A percentile compares a stretch with the other conserved stretches of the same genome.
These are phyloP conservation scores for Penicillium sp. DNA, from an alignment of 2,329 filamentous ascomycete species.

Conservation along the genomic window DNA sequence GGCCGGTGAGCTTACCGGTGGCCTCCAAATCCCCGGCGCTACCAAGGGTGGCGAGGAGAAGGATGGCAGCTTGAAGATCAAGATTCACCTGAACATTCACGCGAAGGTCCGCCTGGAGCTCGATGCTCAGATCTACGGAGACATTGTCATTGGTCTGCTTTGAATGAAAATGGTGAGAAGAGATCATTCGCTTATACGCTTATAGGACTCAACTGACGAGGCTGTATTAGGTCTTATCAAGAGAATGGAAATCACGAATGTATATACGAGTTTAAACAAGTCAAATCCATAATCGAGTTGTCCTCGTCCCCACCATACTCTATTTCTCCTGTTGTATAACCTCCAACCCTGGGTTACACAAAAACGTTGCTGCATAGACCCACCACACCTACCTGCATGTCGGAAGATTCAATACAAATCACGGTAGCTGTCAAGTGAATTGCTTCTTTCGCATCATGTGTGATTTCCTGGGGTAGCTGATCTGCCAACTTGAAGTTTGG, in stretches of 20 bases:
- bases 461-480: too few species aligned
- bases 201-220: too few species aligned
- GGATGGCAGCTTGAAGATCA: constrained; percentile 24
- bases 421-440: background rate
- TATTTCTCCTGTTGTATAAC: background rate
- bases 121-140: constrained; percentile 31
- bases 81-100: constrained; percentile 29
- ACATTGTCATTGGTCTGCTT: constrained; percentile 30
- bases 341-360: background rate
- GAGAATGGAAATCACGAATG: constrained; percentile 8
- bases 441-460: background rate
- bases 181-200: too few species aligned
- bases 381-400: background rate
- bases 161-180: constrained; percentile 11
- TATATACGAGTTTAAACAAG: constrained; percentile 12
- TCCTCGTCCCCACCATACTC: background rate
- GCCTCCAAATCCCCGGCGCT: constrained; percentile 12
- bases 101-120: constrained; percentile 30
- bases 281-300: background rate
- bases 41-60: constrained; percentile 18
- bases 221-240: too few species aligned
- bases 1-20: constrained; percentile 1
- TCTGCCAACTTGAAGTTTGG: background rate
- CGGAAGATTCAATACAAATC: background rate
- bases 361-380: background rate